Evolutionary conservation across 164 flowering plant genomes (phyloP).

Genomic region (Piper longum): DNA sequence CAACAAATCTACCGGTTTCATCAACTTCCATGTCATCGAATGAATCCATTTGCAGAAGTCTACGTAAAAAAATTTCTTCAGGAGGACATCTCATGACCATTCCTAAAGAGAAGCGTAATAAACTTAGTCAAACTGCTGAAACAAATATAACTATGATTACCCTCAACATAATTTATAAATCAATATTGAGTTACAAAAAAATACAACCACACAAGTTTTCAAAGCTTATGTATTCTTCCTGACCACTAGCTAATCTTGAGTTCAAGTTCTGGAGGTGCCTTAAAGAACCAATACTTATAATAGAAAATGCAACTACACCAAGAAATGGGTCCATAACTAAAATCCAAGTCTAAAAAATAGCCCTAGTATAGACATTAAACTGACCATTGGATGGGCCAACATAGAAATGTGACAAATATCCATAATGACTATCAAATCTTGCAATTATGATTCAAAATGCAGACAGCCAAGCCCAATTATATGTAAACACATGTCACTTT

Average conservation of each 20-base stretch:
- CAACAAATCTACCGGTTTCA: constrained; percentile 24
- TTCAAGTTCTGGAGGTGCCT: background rate
- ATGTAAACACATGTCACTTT: too few relatives aligned
- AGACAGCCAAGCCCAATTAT: too few relatives aligned
- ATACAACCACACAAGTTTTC: background rate
- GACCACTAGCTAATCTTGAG: background rate
- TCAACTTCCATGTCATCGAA: constrained; percentile 19
- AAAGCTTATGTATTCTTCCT: background rate
- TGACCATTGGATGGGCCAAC: too few relatives aligned
- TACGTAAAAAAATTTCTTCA: constrained; percentile 75
- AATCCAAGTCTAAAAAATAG: too few relatives aligned
- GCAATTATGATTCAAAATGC: too few relatives aligned
- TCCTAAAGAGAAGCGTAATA: constrained; percentile 23
- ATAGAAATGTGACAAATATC: too few relatives aligned
- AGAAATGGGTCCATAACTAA: too few relatives aligned
- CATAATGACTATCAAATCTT: too few relatives aligned
- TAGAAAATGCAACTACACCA: too few relatives aligned
- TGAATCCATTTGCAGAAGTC: constrained; percentile 40
- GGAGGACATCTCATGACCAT: constrained; percentile 52
- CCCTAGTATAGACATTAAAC: too few relatives aligned
- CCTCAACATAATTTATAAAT: background rate
- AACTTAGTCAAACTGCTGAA: background rate
- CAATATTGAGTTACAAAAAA: background rate
- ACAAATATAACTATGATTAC: background rate
- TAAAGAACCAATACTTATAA: too few relatives aligned